These are phyloP conservation scores for Hyaloscypha bicolor DNA, from an alignment of 495 filamentous ascomycete species.

Conservation along the genomic window DNA sequence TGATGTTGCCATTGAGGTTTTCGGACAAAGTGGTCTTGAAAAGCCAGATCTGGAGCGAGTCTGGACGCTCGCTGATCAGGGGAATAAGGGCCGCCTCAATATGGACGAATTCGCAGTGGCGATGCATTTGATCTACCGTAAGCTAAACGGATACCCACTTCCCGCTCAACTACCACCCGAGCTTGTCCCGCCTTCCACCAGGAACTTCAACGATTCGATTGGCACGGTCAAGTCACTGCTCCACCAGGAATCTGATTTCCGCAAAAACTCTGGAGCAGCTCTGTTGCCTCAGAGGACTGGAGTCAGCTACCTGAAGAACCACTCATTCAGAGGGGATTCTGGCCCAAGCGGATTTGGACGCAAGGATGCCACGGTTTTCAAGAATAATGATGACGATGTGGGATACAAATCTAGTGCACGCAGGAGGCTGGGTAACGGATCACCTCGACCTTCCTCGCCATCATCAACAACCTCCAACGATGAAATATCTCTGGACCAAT, in stretches of 20 bases:
- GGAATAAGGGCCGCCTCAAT: slow-evolving; percentile 90
- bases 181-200: slow-evolving; percentile 93
- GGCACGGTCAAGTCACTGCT: slow-evolving; percentile 91
- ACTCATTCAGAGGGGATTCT: slow-evolving; percentile 74
- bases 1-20: slow-evolving; percentile 94
- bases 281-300: slow-evolving; percentile 95
- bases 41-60: slow-evolving; percentile 87
- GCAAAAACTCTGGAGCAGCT: slow-evolving; percentile 82
- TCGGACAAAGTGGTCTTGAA: slow-evolving; percentile 92
- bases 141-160: slow-evolving; percentile 92
- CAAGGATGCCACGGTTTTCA: slow-evolving; percentile 96
- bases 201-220: slow-evolving; percentile 88
- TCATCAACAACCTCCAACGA: slow-evolving; percentile 71
- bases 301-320: slow-evolving; percentile 93
- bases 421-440: slow-evolving; percentile 74
- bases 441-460: slow-evolving; percentile 75
- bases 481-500: slow-evolving; percentile 81
- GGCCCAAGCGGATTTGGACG: slow-evolving; percentile 50
- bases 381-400: slow-evolving; percentile 88
- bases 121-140: slow-evolving; percentile 98
- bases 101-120: slow-evolving; percentile 98
- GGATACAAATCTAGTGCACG: slow-evolving; percentile 95
- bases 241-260: slow-evolving; percentile 82
- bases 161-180: slow-evolving; percentile 92
- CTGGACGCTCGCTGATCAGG: slow-evolving; percentile 93